Evolutionary conservation across 202 grass and related monocot genomes (phyloP).

Genomic region (Elaeis oleifera): DNA sequence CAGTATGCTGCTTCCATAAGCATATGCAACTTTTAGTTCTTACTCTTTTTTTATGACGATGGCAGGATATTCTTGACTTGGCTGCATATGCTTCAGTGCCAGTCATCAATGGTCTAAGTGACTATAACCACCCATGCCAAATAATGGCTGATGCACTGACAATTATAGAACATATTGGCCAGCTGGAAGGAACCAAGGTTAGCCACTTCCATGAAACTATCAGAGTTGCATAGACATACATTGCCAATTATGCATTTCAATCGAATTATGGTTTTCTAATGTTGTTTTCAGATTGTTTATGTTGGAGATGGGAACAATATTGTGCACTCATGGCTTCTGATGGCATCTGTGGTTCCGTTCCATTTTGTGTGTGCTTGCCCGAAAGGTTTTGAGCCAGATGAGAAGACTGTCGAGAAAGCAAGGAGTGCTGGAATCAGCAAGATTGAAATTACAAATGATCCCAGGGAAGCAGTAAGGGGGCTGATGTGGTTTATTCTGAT

Average conservation of each 20-base stretch:
- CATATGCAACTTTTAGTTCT: neutral
- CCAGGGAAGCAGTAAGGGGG: slow-evolving; percentile 85
- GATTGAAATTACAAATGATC: slow-evolving; percentile 89
- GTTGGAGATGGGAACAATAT: slow-evolving; percentile 97
- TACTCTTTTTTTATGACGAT: slow-evolving; percentile 16
- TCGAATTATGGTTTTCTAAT: neutral
- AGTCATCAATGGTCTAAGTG: slow-evolving; percentile 84
- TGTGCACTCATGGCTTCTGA: slow-evolving; percentile 94
- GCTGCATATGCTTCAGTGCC: slow-evolving; percentile 78
- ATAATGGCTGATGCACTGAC: slow-evolving; percentile 99
- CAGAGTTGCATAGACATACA: too few species aligned
- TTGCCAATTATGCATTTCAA: neutral
- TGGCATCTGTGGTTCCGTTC: slow-evolving; percentile 74
- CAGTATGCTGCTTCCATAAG: neutral
- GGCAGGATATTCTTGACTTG: slow-evolving; percentile 94
- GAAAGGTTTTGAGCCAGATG: slow-evolving; percentile 91
- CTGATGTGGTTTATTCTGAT: slow-evolving; percentile 97
- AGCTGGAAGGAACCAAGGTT: slow-evolving; percentile 83
- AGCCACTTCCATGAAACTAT: neutral
- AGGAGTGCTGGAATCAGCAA: slow-evolving; percentile 75
- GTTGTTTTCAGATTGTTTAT: slow-evolving; percentile 71
- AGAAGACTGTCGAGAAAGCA: slow-evolving; percentile 65
- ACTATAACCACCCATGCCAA: slow-evolving; percentile 98
- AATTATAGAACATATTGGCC: slow-evolving; percentile 82
- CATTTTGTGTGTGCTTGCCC: slow-evolving; percentile 93